Conservation (phyloP, 495 filamentous ascomycete species). For the Tuber brumale region DNA sequence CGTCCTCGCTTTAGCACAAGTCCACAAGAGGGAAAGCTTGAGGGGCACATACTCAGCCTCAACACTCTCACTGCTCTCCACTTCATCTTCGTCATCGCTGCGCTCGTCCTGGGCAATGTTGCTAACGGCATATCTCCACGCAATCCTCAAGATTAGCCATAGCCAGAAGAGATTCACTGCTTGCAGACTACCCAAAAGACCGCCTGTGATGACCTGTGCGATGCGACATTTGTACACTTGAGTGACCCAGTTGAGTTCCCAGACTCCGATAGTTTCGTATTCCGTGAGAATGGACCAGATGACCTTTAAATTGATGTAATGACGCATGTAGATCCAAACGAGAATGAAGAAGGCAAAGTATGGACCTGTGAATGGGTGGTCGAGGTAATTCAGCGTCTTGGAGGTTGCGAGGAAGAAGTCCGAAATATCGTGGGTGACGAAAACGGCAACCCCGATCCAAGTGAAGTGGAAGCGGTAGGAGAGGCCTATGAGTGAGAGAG, state of each 20-base stretch:
- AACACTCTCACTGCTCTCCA: conserved; percentile 41
- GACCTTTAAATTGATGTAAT: conserved; percentile 84
- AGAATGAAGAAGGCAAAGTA: conserved; percentile 80
- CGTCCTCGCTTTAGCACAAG: conserved; percentile 2
- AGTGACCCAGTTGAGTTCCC: conserved; percentile 75
- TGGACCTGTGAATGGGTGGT: conserved; percentile 64
- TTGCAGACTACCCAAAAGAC: conserved; percentile 65
- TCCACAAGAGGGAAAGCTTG: conserved; percentile 40
- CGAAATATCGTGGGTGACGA: conserved; percentile 90
- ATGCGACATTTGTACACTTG: conserved; percentile 77
- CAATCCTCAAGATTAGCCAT: conserved; percentile 70
- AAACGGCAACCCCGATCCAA: conserved; percentile 93
- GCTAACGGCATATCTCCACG: conserved; percentile 52
- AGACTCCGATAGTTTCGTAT: conserved; percentile 83
- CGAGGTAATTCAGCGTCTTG: conserved; percentile 89
- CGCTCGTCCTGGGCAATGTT: conserved; percentile 50
- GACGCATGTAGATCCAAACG: conserved; percentile 87
- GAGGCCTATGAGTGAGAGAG: conserved; percentile 73
- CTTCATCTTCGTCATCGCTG: conserved; percentile 57
- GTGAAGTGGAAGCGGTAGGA: conserved; percentile 98
- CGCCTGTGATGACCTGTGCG: conserved; percentile 65
- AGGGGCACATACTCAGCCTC: conserved; percentile 41
- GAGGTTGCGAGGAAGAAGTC: conserved; percentile 98
- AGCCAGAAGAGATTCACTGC: conserved; percentile 83
- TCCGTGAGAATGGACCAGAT: conserved; percentile 77